phyloP scores from a whole-genome alignment of 305 asterid species.

The Rubia peregrina region DNA sequence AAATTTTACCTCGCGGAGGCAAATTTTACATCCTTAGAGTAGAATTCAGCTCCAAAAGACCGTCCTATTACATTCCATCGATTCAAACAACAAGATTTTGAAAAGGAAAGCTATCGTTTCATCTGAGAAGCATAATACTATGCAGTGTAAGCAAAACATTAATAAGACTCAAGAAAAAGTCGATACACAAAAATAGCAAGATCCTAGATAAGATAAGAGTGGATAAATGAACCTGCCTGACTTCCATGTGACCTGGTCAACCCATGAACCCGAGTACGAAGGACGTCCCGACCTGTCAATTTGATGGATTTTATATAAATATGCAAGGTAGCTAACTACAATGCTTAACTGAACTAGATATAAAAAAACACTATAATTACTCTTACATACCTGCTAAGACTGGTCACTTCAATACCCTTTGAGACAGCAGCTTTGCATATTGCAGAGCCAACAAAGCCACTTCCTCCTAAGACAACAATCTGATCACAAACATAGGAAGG shows the following conservation, averaged over 20 bases:
- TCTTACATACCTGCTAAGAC: slow-evolving; percentile 85
- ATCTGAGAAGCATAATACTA: background rate
- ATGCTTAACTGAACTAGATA: background rate
- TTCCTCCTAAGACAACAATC: slow-evolving; percentile 96
- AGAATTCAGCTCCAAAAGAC: background rate
- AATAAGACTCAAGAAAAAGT: background rate
- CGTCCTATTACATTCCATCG: background rate
- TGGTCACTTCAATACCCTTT: slow-evolving; percentile 85
- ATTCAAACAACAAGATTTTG: background rate
- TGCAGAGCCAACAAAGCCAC: slow-evolving; percentile 96
- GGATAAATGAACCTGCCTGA: slow-evolving; percentile 58
- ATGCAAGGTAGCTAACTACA: too few species aligned
- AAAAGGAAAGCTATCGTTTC: background rate
- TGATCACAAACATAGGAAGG: slow-evolving; percentile 25
- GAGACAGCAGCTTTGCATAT: slow-evolving; percentile 97
- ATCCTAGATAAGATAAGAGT: slow-evolving; percentile 15
- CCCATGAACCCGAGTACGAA: slow-evolving; percentile 70
- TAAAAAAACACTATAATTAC: background rate
- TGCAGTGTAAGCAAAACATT: background rate
- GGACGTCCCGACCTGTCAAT: slow-evolving; percentile 76
- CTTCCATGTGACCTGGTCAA: slow-evolving; percentile 91
- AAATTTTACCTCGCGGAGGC: slow-evolving; percentile 2
- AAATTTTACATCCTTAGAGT: slow-evolving; percentile 5
- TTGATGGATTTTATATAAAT: slow-evolving; percentile 16
- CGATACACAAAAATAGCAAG: background rate